Evolutionary conservation across 148 eudicot species (phyloP).

Genomic region (Silene uniflora): DNA sequence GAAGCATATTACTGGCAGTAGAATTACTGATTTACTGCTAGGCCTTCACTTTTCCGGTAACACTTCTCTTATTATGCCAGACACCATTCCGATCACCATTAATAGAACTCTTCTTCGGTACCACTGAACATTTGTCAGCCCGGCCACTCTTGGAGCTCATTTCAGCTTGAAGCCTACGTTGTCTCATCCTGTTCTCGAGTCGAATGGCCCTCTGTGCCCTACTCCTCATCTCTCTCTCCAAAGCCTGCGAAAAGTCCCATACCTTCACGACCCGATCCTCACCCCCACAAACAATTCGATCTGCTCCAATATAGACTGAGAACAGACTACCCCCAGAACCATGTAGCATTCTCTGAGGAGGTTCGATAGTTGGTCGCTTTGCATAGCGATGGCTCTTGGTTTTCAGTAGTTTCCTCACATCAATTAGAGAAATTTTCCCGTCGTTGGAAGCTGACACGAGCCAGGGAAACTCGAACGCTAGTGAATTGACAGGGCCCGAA

Average conservation of each 20-base stretch:
- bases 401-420: conserved; percentile 76
- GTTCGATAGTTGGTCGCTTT: conserved; percentile 47
- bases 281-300: conserved; percentile 86
- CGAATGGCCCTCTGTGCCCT: conserved; percentile 57
- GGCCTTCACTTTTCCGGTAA: conserved; percentile 71
- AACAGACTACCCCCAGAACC: conserved; percentile 71
- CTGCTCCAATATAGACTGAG: conserved; percentile 72
- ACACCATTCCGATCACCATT: conserved; percentile 55
- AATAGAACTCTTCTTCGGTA: conserved; percentile 67
- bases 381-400: conserved; percentile 29
- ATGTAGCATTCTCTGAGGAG: conserved; percentile 94
- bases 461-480: conserved; percentile 98
- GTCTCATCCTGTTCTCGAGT: conserved; percentile 84
- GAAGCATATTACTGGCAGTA: conserved; percentile 5
- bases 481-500: conserved; percentile 68
- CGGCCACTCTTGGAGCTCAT: conserved; percentile 51
- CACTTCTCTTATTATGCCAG: conserved; percentile 64
- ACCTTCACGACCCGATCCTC: conserved; percentile 78
- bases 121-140: conserved; percentile 60
- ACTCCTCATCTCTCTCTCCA: conserved; percentile 64
- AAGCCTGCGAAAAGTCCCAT: conserved; percentile 91
- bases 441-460: conserved; percentile 89
- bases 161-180: conserved; percentile 65
- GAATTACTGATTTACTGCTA: conserved; percentile 21
- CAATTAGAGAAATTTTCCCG: conserved; percentile 77